phyloP scores from a whole-genome alignment of 1,139 yeast genomes.

The Taphrina deformans region DNA sequence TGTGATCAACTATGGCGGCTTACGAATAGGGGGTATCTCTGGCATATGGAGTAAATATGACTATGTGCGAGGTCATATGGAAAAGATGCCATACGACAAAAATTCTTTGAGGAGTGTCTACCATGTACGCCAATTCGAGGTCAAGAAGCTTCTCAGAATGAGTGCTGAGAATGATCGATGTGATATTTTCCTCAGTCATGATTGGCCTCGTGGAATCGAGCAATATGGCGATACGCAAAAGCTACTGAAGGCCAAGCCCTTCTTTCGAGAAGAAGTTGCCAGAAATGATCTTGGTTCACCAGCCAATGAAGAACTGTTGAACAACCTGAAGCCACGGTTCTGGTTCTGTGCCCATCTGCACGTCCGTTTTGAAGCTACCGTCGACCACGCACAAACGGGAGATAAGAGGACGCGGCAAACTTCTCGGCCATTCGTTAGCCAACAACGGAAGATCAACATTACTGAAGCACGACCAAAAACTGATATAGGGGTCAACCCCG shows the following conservation, averaged over 20 bases:
- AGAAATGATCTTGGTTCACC: constrained; percentile 72
- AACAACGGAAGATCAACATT: neutral
- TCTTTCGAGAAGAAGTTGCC: constrained; percentile 63
- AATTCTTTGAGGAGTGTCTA: constrained; percentile 60
- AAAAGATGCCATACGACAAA: constrained; percentile 54
- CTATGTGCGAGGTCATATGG: constrained; percentile 45
- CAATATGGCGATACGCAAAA: constrained; percentile 57
- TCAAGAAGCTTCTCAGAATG: constrained; percentile 55
- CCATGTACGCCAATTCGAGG: constrained; percentile 70
- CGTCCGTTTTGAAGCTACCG: constrained; percentile 63
- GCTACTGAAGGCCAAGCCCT: constrained; percentile 63
- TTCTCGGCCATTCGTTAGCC: neutral
- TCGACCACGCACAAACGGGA: constrained; percentile 45
- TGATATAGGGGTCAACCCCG: constrained; percentile 38
- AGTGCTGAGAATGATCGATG: constrained; percentile 42
- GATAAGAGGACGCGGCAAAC: neutral
- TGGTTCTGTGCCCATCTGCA: constrained; percentile 95
- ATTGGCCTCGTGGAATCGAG: constrained; percentile 89
- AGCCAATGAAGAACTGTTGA: constrained; percentile 59
- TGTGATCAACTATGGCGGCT: constrained; percentile 68
- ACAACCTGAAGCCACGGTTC: constrained; percentile 58
- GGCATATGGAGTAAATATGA: constrained; percentile 63
- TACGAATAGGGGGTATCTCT: constrained; percentile 76
- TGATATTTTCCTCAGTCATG: constrained; percentile 74
- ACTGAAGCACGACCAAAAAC: neutral